phyloP scores from a whole-genome alignment of 768 basidiomycete species.

The Hypholoma fasciculare region DNA sequence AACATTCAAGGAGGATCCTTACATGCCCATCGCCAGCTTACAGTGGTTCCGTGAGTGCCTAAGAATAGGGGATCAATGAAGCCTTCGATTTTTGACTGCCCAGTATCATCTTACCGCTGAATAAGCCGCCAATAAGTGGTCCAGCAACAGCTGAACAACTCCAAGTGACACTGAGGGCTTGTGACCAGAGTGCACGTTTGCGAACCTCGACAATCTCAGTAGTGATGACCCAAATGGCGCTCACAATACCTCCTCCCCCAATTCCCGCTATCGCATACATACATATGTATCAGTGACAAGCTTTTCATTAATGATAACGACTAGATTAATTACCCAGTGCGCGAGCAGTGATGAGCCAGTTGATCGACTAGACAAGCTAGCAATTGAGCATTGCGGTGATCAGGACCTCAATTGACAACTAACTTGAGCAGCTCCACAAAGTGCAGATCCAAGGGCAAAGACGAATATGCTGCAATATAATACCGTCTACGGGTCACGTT shows the following conservation, averaged over 20 bases:
- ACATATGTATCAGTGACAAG: not conserved
- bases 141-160: slow-evolving; percentile 84
- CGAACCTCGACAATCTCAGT: slow-evolving; percentile 77
- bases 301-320: too few relatives aligned
- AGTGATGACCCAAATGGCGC: slow-evolving; percentile 84
- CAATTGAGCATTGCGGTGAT: slow-evolving; percentile 15
- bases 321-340: slow-evolving; percentile 35
- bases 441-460: slow-evolving; percentile 76
- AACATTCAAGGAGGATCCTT: slow-evolving; percentile 31
- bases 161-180: slow-evolving; percentile 85
- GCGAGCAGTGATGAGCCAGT: slow-evolving; percentile 69
- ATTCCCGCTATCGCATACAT: slow-evolving; percentile 53
- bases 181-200: slow-evolving; percentile 79
- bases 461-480: slow-evolving; percentile 73
- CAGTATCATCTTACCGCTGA: slow-evolving; percentile 57
- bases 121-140: slow-evolving; percentile 79
- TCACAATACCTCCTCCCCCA: slow-evolving; percentile 87
- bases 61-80: slow-evolving; percentile 14
- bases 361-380: slow-evolving; percentile 40
- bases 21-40: slow-evolving; percentile 89
- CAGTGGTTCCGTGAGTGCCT: slow-evolving; percentile 32
- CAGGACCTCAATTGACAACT: slow-evolving; percentile 16
- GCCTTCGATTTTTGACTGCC: not conserved
- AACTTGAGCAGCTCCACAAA: slow-evolving; percentile 78
- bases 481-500: slow-evolving; percentile 45